Percentiles rank a stretch among this genome's conserved stretches.
Evolutionary conservation across 1,139 yeast species (phyloP).

Genomic region (Suhomyces ambrosiae): DNA sequence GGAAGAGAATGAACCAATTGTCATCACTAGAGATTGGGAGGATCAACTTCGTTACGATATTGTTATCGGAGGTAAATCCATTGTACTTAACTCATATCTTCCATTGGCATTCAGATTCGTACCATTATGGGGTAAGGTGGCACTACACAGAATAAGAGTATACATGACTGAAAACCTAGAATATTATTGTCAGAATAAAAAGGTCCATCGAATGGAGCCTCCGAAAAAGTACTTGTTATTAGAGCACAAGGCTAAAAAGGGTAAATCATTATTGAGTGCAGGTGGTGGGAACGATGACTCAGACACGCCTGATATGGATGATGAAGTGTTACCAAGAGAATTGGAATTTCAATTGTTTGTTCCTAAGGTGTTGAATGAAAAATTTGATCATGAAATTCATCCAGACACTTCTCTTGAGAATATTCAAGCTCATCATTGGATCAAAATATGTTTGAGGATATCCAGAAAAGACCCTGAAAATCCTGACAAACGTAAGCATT

Average conservation of each 20-base stretch:
- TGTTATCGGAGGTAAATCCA: slow-evolving; percentile 83
- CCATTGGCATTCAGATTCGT: slow-evolving; percentile 84
- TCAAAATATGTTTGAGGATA: slow-evolving; percentile 79
- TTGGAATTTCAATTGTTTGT: slow-evolving; percentile 82
- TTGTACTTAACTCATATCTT: slow-evolving; percentile 77
- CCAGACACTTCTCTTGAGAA: slow-evolving; percentile 80
- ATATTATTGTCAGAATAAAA: slow-evolving; percentile 80
- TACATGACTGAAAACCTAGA: slow-evolving; percentile 88
- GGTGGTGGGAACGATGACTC: slow-evolving; percentile 23
- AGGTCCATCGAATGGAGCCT: slow-evolving; percentile 92
- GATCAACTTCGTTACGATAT: slow-evolving; percentile 87
- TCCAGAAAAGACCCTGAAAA: slow-evolving; percentile 63
- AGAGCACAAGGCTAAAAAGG: slow-evolving; percentile 73
- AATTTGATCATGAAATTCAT: slow-evolving; percentile 52
- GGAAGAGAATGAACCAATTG: slow-evolving; percentile 92
- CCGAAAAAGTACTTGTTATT: slow-evolving; percentile 73
- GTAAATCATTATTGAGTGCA: slow-evolving; percentile 40
- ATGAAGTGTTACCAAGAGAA: slow-evolving; percentile 57
- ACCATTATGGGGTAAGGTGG: slow-evolving; percentile 81
- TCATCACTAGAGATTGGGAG: slow-evolving; percentile 91
- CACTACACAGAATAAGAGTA: slow-evolving; percentile 81
- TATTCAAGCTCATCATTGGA: slow-evolving; percentile 91
- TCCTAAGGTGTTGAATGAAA: slow-evolving; percentile 61
- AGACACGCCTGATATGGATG: slow-evolving; percentile 33
- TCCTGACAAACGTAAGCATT: slow-evolving; percentile 72